Evolutionary conservation across 2,329 filamentous ascomycete species (phyloP).

Genomic region (Penicillium sp.): DNA sequence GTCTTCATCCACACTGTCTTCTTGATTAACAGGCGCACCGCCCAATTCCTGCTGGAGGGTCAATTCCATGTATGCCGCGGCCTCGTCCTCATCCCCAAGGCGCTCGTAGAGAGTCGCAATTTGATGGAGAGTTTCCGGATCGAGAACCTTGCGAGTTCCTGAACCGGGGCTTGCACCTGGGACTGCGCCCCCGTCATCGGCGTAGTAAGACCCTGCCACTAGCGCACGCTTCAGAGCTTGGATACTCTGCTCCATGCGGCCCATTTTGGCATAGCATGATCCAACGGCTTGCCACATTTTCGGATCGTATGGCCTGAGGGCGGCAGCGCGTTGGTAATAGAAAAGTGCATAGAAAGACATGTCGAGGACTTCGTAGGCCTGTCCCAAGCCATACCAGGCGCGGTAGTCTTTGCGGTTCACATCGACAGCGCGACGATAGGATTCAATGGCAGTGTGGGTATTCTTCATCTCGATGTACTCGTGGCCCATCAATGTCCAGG

Average conservation of each 20-base stretch:
- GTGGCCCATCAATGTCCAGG: constrained; percentile 98
- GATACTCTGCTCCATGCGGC: constrained; percentile 80
- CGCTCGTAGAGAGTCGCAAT: constrained; percentile 87
- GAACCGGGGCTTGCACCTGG: constrained; percentile 18
- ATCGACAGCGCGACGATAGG: constrained; percentile 89
- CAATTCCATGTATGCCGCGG: constrained; percentile 91
- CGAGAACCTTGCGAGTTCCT: constrained; percentile 54
- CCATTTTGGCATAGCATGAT: constrained; percentile 84
- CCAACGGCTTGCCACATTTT: constrained; percentile 99
- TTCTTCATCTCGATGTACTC: constrained; percentile 99
- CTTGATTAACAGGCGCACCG: constrained; percentile 33
- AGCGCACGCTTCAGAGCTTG: constrained; percentile 90
- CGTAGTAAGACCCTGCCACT: constrained; percentile 80
- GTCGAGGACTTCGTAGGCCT: constrained; percentile 95
- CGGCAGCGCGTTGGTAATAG: constrained; percentile 95
- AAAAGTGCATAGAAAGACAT: constrained; percentile 97
- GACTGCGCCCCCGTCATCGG: constrained; percentile 24
- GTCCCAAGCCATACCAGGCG: constrained; percentile 94
- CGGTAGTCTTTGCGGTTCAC: constrained; percentile 94
- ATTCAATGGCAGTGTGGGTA: constrained; percentile 94
- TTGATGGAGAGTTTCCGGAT: constrained; percentile 83
- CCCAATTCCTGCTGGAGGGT: constrained; percentile 90
- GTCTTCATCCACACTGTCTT: constrained; percentile 25
- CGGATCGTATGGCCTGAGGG: constrained; percentile 87
- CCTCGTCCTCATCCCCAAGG: constrained; percentile 69